These are phyloP conservation scores for Paraconiothyrium brasiliense DNA, from an alignment of 2,329 filamentous ascomycete genomes.

Conservation along the genomic window DNA sequence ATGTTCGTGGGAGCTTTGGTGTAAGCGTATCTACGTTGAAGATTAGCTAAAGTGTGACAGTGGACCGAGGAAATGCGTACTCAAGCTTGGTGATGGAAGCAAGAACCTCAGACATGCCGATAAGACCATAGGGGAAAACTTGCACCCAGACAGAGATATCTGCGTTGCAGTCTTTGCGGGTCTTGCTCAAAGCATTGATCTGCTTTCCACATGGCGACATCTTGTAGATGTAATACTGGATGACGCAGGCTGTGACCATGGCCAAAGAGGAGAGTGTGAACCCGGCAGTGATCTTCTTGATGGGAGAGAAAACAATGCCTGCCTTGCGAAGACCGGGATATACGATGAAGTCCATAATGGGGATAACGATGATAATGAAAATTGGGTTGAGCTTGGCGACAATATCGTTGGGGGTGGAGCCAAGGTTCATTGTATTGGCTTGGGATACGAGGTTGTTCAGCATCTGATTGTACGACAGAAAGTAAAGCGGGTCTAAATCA, in stretches of 20 bases:
- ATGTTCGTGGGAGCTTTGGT: conserved; percentile 68
- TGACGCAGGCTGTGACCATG: conserved; percentile 65
- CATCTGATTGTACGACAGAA: conserved; percentile 62
- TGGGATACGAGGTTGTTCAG: conserved; percentile 74
- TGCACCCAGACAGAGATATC: conserved; percentile 66
- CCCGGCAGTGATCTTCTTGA: conserved; percentile 77
- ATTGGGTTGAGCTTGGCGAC: conserved; percentile 81
- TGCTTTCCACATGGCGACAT: conserved; percentile 38
- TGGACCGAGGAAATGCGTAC: conserved; percentile 68
- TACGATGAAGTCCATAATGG: conserved; percentile 69
- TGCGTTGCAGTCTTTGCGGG: conserved; percentile 53
- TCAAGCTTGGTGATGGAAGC: conserved; percentile 76
- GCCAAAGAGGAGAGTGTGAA: conserved; percentile 72
- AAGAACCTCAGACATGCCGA: conserved; percentile 69
- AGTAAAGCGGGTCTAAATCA: conserved; percentile 40
- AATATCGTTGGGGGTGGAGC: conserved; percentile 79
- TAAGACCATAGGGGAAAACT: conserved; percentile 63
- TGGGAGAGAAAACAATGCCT: conserved; percentile 74
- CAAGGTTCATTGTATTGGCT: conserved; percentile 71
- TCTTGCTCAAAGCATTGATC: conserved; percentile 44
- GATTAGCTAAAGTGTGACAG: conserved; percentile 33
- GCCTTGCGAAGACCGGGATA: conserved; percentile 75
- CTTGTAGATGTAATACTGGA: conserved; percentile 64
- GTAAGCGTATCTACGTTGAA: conserved; percentile 31
- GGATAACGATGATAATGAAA: conserved; percentile 73